These are phyloP conservation scores for Sporisorium scitamineum DNA, from an alignment of 1,284 basidiomycete species.

Conservation along the genomic window DNA sequence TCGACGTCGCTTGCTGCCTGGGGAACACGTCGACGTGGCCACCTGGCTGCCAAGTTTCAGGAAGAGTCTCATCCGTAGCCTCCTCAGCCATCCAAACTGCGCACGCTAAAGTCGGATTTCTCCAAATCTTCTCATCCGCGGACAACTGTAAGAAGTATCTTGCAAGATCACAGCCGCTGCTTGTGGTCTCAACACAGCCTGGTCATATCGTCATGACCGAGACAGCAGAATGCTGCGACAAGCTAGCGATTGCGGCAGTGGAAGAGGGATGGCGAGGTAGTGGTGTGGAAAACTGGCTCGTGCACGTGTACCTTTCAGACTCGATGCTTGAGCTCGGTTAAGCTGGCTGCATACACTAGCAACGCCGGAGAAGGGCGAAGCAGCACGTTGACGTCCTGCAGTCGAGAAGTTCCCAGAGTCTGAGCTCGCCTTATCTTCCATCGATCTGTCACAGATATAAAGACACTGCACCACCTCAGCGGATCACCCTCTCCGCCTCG, in stretches of 20 bases:
- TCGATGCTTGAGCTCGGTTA: conserved; percentile 9
- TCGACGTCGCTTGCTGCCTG: neutral
- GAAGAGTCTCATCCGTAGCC: neutral
- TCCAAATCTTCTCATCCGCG: neutral
- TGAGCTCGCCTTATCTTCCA: neutral
- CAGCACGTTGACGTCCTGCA: conserved; percentile 9
- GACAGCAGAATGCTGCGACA: neutral
- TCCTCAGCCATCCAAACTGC: conserved; percentile 2
- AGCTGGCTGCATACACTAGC: neutral
- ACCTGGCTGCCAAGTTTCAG: neutral
- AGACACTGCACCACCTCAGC: too few relatives aligned
- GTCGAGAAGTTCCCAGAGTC: neutral
- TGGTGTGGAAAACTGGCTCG: conserved; percentile 2
- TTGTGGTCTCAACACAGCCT: neutral
- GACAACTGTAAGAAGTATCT: too few relatives aligned
- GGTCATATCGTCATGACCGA: neutral
- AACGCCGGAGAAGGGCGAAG: neutral
- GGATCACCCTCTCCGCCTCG: neutral
- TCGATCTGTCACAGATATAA: neutral
- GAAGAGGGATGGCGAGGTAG: neutral
- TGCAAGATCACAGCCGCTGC: neutral
- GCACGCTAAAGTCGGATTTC: neutral
- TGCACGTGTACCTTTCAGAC: conserved; percentile 2
- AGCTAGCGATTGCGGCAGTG: neutral
- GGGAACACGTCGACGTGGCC: conserved; percentile 2